A percentile compares a stretch with the other conserved stretches of the same genome.
Evolutionary conservation across 2,329 filamentous ascomycete species (phyloP).

Genomic region (Trichoderma sp.): DNA sequence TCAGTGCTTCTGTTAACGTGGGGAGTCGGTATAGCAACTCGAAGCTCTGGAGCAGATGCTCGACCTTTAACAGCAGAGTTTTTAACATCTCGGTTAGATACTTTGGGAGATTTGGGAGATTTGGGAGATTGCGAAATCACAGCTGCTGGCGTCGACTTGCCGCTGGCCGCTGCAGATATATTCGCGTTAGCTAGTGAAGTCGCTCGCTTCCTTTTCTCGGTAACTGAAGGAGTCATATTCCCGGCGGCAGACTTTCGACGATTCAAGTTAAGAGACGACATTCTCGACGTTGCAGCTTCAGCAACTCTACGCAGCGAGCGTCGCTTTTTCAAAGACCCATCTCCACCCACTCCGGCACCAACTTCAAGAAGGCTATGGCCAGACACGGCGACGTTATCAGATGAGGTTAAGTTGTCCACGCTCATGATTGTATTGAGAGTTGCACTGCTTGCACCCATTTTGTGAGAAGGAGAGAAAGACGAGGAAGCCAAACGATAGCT

Average conservation of each 20-base stretch:
- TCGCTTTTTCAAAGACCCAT: constrained; percentile 15
- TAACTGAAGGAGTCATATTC: not conserved
- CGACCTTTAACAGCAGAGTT: constrained; percentile 24
- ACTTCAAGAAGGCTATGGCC: not conserved
- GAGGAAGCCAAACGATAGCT: constrained; percentile 41
- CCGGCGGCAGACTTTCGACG: constrained; percentile 26
- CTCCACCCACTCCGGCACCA: not conserved
- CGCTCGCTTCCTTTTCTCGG: constrained; percentile 9
- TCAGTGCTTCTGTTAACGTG: constrained; percentile 31
- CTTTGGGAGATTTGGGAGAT: not conserved
- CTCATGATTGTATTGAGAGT: constrained; percentile 56
- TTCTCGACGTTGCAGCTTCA: constrained; percentile 23
- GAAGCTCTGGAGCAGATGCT: constrained; percentile 38
- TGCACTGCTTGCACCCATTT: constrained; percentile 50
- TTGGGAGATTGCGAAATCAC: not conserved
- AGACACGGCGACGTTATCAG: not conserved
- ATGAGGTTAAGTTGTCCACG: constrained; percentile 49
- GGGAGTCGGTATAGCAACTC: constrained; percentile 26
- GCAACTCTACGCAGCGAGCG: constrained; percentile 21
- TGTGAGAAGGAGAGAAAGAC: constrained; percentile 45
- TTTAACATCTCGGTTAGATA: constrained; percentile 18
- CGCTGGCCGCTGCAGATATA: not conserved
- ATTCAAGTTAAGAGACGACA: constrained; percentile 21
- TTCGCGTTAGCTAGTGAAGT: constrained; percentile 2
- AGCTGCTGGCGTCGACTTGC: not conserved